These are phyloP conservation scores for Spatholobus suberectus DNA, from an alignment of 306 rosid genomes.

Conservation along the genomic window DNA sequence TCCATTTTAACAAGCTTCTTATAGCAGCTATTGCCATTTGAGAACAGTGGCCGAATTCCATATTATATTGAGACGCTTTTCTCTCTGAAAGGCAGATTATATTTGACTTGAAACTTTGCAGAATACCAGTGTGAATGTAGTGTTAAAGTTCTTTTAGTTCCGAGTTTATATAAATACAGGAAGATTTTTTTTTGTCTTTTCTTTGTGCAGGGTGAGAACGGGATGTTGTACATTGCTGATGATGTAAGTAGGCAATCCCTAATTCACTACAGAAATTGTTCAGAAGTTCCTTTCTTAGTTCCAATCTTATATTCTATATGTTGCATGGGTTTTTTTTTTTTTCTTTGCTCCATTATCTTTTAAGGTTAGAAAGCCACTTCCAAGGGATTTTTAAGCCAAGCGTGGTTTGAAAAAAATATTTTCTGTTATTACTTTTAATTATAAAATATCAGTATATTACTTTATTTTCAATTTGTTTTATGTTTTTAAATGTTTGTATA, in stretches of 20 bases:
- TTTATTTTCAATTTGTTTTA: neutral
- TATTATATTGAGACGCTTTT: constrained; percentile 16
- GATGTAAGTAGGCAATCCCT: constrained; percentile 66
- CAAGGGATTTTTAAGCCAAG: neutral
- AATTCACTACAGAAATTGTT: constrained; percentile 9
- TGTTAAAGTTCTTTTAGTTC: constrained; percentile 8
- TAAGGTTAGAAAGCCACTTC: neutral
- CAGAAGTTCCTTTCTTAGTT: constrained; percentile 5
- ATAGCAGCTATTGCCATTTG: neutral
- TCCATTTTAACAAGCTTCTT: constrained; percentile 27
- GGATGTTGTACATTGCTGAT: constrained; percentile 76
- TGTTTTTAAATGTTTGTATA: neutral
- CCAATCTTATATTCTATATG: constrained; percentile 7
- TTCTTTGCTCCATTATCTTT: neutral
- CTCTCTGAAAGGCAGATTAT: neutral
- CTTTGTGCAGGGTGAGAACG: constrained; percentile 70
- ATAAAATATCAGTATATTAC: neutral
- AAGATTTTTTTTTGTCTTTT: constrained; percentile 29
- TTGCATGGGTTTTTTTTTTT: neutral
- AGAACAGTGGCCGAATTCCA: neutral
- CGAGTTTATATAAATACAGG: neutral
- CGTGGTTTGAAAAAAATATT: neutral
- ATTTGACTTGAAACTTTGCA: constrained; percentile 17
- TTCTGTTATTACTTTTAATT: neutral
- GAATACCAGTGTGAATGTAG: constrained; percentile 9